phyloP scores from a whole-genome alignment of 805 yeast species.

The Lipomyces sp. region DNA sequence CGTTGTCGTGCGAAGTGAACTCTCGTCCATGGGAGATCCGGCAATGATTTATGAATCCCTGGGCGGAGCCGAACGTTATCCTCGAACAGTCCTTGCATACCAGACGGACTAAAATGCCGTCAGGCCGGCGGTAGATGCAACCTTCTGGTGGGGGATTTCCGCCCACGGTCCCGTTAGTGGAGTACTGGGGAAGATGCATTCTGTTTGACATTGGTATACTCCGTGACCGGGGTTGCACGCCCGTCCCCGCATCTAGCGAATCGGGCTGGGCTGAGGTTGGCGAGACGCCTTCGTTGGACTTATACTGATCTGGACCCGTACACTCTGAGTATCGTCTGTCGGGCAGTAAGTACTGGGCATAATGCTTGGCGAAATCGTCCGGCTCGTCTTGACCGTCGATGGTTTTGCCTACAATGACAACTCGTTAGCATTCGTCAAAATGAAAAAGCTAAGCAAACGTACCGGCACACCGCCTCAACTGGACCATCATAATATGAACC shows the following conservation, averaged over 20 bases:
- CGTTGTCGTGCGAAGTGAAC: conserved; percentile 72
- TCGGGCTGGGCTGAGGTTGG: neutral
- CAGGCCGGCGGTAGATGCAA: conserved; percentile 46
- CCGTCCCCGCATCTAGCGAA: neutral
- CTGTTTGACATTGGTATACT: conserved; percentile 14
- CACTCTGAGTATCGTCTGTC: conserved; percentile 28
- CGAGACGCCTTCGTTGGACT: neutral
- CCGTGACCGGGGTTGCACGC: conserved; percentile 10
- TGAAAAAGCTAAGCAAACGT: neutral
- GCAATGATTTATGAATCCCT: conserved; percentile 79
- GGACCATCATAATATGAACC: conserved; percentile 45
- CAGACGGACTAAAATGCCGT: conserved; percentile 69
- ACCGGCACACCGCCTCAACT: conserved; percentile 40
- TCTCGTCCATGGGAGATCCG: conserved; percentile 75
- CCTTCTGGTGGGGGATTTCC: conserved; percentile 30
- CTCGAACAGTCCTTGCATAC: conserved; percentile 71
- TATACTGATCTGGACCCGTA: neutral
- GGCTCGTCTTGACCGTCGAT: conserved; percentile 26
- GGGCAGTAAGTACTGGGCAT: conserved; percentile 40
- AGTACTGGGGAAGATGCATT: conserved; percentile 27
- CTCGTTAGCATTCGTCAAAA: neutral
- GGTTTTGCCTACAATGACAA: conserved; percentile 10
- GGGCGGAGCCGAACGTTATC: conserved; percentile 75
- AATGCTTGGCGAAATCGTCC: conserved; percentile 38
- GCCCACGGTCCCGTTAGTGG: conserved; percentile 22